A percentile compares a stretch with the other conserved stretches of the same genome.
phyloP scores from a whole-genome alignment of 1,139 yeast genomes.

The Kodamaea arcana region DNA sequence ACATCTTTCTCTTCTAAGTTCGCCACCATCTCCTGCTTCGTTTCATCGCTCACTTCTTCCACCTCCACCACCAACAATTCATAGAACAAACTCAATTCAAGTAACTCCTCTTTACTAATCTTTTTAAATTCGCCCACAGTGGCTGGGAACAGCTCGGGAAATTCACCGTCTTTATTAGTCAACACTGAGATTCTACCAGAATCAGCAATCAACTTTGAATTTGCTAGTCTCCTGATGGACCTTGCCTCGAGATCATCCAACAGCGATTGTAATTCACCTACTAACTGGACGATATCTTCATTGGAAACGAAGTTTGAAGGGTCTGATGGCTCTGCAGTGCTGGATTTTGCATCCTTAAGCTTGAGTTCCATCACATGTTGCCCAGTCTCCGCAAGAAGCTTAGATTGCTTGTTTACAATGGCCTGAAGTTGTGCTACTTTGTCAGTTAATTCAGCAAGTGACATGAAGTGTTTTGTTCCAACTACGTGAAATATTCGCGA shows the following conservation, averaged over 20 bases:
- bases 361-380: slow-evolving; percentile 70
- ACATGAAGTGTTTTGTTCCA: too few species aligned
- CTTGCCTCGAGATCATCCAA: slow-evolving; percentile 69
- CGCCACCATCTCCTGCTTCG: slow-evolving; percentile 37
- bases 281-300: slow-evolving; percentile 68
- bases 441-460: slow-evolving; percentile 6
- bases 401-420: slow-evolving; percentile 46
- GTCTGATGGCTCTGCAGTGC: slow-evolving; percentile 26
- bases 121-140: slow-evolving; percentile 52
- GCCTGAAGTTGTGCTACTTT: slow-evolving; percentile 46
- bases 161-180: slow-evolving; percentile 51
- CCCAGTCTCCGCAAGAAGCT: slow-evolving; percentile 58
- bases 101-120: slow-evolving; percentile 41
- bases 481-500: too few species aligned
- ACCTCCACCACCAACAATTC: slow-evolving; percentile 52
- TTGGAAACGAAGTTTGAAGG: slow-evolving; percentile 62
- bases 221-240: slow-evolving; percentile 54
- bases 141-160: slow-evolving; percentile 55
- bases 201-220: slow-evolving; percentile 23
- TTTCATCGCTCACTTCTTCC: slow-evolving; percentile 5
- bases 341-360: slow-evolving; percentile 43
- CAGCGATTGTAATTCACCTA: slow-evolving; percentile 86
- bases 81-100: slow-evolving; percentile 63
- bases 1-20: slow-evolving; percentile 28
- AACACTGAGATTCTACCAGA: slow-evolving; percentile 11